Percentiles rank a stretch among this genome's conserved stretches.
These are phyloP conservation scores for Penicillium silybi DNA, from an alignment of 495 filamentous ascomycete genomes.

Conservation along the genomic window DNA sequence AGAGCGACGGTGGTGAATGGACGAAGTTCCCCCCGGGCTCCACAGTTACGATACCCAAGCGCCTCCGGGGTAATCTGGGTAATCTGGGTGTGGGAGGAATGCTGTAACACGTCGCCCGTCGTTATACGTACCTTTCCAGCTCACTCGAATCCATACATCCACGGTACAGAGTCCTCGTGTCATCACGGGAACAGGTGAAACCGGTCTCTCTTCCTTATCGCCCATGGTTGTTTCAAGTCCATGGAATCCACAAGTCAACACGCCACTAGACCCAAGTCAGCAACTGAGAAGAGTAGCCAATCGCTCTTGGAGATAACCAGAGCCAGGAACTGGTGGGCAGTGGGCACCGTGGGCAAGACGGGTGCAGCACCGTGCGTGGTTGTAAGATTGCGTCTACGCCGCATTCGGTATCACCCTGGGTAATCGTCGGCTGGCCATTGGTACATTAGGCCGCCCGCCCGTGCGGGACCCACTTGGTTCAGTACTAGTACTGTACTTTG, in stretches of 20 bases:
- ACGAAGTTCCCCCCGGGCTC: background rate
- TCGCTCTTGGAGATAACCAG: conserved; percentile 5
- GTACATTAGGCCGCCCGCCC: conserved; percentile 5
- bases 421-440: conserved; percentile 19
- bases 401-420: conserved; percentile 20
- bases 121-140: background rate
- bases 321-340: conserved; percentile 18
- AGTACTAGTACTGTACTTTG: background rate
- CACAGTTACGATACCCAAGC: background rate
- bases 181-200: background rate
- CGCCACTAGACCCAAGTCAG: conserved; percentile 11
- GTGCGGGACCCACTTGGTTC: conserved; percentile 7
- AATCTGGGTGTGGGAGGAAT: background rate
- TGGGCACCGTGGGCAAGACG: background rate
- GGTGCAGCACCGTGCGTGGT: conserved; percentile 16
- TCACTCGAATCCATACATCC: background rate
- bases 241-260: background rate
- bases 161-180: background rate
- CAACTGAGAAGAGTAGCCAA: conserved; percentile 12
- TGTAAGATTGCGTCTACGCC: conserved; percentile 20
- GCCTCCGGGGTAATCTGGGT: background rate
- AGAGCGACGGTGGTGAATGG: background rate
- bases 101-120: background rate
- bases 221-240: background rate
- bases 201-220: background rate